Evolutionary conservation across 495 filamentous ascomycete species (phyloP).

Genomic region (Cudoniella acicularis): DNA sequence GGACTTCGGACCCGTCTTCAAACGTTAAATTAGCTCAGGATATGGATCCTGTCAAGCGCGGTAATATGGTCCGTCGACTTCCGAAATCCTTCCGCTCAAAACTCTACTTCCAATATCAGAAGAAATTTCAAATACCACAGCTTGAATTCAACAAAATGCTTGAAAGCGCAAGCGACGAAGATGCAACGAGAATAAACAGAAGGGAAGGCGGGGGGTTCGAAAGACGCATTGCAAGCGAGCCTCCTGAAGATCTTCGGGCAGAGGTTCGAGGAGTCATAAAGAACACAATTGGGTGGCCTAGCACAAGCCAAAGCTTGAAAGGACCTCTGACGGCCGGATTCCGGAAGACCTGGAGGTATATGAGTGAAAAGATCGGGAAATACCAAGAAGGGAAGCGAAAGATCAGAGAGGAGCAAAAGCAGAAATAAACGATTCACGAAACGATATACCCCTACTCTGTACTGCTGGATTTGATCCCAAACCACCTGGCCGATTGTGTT

Average conservation of each 20-base stretch:
- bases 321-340: slow-evolving; percentile 72
- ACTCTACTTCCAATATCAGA: slow-evolving; percentile 90
- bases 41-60: slow-evolving; percentile 83
- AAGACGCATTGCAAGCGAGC: slow-evolving; percentile 68
- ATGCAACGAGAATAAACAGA: slow-evolving; percentile 62
- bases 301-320: slow-evolving; percentile 79
- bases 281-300: slow-evolving; percentile 87
- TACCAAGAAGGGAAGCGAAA: slow-evolving; percentile 44
- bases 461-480: too few species aligned
- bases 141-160: slow-evolving; percentile 85
- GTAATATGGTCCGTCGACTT: slow-evolving; percentile 92
- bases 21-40: slow-evolving; percentile 72
- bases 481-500: too few species aligned
- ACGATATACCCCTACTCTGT: neutral
- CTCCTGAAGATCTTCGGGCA: slow-evolving; percentile 56
- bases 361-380: slow-evolving; percentile 81
- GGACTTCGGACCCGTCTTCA: slow-evolving; percentile 59
- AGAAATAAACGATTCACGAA: slow-evolving; percentile 10
- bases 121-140: slow-evolving; percentile 80
- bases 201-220: slow-evolving; percentile 83
- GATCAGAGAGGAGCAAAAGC: slow-evolving; percentile 15
- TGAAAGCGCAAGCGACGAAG: slow-evolving; percentile 64
- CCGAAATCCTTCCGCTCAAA: slow-evolving; percentile 84
- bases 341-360: slow-evolving; percentile 64
- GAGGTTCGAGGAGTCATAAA: slow-evolving; percentile 72